Evolutionary conservation across 306 rosid species (phyloP).

Genomic region (Medicago ruthenica): DNA sequence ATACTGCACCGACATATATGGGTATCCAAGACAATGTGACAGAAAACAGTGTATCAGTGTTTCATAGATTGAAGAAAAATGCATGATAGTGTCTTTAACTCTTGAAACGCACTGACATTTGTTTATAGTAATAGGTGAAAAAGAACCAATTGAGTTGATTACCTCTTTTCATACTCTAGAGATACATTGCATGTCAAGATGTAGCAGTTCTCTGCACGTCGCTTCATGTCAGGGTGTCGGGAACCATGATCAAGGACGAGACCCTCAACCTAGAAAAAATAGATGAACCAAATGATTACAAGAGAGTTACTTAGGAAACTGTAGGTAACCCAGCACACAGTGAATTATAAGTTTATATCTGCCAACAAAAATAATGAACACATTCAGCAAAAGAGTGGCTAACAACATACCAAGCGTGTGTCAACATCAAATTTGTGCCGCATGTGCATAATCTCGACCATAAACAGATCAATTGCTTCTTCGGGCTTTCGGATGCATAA

Average conservation of each 20-base stretch:
- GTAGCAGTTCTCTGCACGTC: constrained; percentile 87
- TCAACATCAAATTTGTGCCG: constrained; percentile 94
- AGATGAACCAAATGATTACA: constrained; percentile 21
- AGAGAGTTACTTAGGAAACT: neutral
- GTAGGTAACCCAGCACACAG: constrained; percentile 5
- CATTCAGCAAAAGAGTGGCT: neutral
- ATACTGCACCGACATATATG: too few relatives aligned
- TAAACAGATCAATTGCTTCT: constrained; percentile 86
- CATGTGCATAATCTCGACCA: constrained; percentile 99
- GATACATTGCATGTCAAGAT: constrained; percentile 91
- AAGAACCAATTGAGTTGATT: constrained; percentile 17
- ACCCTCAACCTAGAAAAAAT: constrained; percentile 80
- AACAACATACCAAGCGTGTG: constrained; percentile 83
- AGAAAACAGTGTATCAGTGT: too few relatives aligned
- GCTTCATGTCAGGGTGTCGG: constrained; percentile 99
- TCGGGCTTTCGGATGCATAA: constrained; percentile 85
- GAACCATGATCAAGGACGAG: constrained; percentile 99
- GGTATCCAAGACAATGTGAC: too few relatives aligned
- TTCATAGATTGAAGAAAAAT: too few relatives aligned
- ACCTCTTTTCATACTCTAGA: constrained; percentile 96
- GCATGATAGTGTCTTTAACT: neutral
- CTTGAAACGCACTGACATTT: neutral
- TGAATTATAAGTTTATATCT: neutral
- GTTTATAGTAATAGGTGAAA: neutral
- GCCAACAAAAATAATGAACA: neutral